A percentile compares a stretch with the other conserved stretches of the same genome.
Evolutionary conservation across 1,139 yeast species (phyloP).

Genomic region (Keqinozyma sinolaborantium): DNA sequence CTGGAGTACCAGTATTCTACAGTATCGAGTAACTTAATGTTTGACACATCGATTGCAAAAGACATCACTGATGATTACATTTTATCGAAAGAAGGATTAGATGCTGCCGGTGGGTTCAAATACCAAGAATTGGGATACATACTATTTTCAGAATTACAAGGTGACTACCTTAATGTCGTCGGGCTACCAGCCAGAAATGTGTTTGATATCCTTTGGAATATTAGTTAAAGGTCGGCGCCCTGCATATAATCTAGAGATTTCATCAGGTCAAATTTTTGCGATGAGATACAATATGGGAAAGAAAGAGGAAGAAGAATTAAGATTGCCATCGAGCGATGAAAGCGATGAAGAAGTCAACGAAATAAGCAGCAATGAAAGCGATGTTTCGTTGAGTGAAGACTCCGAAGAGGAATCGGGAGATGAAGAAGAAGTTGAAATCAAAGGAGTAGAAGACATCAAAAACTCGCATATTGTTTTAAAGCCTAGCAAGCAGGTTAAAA

Average conservation of each 20-base stretch:
- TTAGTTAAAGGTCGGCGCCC: constrained; percentile 12
- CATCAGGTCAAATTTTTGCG: constrained; percentile 6
- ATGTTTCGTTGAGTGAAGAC: constrained; percentile 12
- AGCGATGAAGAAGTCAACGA: constrained; percentile 15
- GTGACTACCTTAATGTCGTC: constrained; percentile 86
- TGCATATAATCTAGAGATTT: constrained; percentile 2
- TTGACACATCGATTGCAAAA: constrained; percentile 40
- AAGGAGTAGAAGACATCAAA: constrained; percentile 13
- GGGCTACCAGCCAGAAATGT: constrained; percentile 77
- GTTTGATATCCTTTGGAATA: constrained; percentile 29
- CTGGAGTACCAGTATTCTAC: constrained; percentile 2
- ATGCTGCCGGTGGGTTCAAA: constrained; percentile 92
- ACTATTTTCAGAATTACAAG: constrained; percentile 59
- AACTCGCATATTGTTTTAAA: constrained; percentile 25
- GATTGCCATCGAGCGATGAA: constrained; percentile 4
- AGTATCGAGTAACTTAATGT: constrained; percentile 24
- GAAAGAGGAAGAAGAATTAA: constrained; percentile 16
- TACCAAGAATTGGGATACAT: constrained; percentile 73
- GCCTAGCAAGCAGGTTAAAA: constrained; percentile 18
- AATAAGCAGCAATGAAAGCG: constrained; percentile 12
- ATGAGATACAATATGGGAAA: constrained; percentile 7
- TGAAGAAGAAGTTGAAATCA: constrained; percentile 12
- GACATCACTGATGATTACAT: constrained; percentile 60
- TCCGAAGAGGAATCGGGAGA: constrained; percentile 22
- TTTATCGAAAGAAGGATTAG: constrained; percentile 65